Evolutionary conservation across 176 grass and related monocot species (phyloP).

Genomic region (Areca catechu): DNA sequence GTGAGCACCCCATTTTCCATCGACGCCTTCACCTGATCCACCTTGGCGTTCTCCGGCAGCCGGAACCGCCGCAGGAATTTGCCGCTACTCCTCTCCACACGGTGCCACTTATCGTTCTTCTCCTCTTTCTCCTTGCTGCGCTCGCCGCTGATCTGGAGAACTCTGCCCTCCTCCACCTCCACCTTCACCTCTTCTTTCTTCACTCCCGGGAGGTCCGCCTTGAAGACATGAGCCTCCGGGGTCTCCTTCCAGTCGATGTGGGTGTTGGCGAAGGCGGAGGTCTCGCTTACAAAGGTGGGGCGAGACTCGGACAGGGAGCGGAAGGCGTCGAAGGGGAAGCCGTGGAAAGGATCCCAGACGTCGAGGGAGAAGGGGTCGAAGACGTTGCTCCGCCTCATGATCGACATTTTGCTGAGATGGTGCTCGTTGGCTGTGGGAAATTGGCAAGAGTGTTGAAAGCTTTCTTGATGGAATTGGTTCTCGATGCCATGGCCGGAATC

Average conservation of each 20-base stretch:
- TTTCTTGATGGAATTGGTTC: too few relatives aligned
- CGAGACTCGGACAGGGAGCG: neutral
- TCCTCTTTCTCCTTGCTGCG: neutral
- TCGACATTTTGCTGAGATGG: too few relatives aligned
- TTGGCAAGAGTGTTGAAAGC: too few relatives aligned
- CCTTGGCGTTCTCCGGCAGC: neutral
- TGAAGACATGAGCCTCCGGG: neutral
- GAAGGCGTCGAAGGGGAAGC: neutral
- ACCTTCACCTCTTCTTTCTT: slow-evolving; percentile 1
- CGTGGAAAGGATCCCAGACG: neutral
- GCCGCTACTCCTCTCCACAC: neutral
- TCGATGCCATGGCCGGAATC: too few relatives aligned
- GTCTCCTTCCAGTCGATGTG: slow-evolving; percentile 1
- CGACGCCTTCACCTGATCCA: neutral
- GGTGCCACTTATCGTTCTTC: neutral
- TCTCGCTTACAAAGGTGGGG: neutral
- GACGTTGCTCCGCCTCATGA: too few relatives aligned
- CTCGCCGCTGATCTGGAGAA: too few relatives aligned
- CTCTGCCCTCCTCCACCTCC: neutral
- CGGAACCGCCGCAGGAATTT: neutral
- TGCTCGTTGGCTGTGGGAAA: too few relatives aligned
- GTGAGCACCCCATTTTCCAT: too few relatives aligned
- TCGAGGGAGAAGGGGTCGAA: too few relatives aligned
- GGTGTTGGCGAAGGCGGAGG: neutral
- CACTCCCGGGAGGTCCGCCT: neutral